Evolutionary conservation across 257 asterid genomes (phyloP).

Genomic region (Cynanchum wilfordii): DNA sequence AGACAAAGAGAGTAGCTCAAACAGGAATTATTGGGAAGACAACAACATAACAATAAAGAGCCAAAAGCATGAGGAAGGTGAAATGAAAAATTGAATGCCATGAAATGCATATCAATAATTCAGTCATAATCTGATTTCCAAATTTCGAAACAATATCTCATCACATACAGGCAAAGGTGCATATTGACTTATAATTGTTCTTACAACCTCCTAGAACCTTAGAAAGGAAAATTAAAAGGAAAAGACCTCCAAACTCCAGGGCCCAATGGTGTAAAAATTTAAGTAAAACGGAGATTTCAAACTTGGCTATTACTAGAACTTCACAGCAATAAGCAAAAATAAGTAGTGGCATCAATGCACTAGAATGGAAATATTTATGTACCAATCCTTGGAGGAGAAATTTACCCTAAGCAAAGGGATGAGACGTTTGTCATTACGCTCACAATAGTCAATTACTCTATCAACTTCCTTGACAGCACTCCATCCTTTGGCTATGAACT

Average conservation of each 20-base stretch:
- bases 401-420: slow-evolving; percentile 69
- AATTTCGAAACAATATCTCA: background rate
- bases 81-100: background rate
- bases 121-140: background rate
- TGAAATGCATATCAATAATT: background rate
- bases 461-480: slow-evolving; percentile 88
- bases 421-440: slow-evolving; percentile 71
- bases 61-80: background rate
- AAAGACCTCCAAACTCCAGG: background rate
- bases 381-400: slow-evolving; percentile 12
- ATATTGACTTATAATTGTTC: background rate
- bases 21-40: background rate
- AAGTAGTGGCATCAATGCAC: background rate
- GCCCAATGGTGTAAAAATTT: background rate
- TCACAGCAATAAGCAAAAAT: background rate
- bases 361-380: background rate
- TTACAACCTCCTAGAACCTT: background rate
- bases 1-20: background rate
- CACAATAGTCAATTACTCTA: slow-evolving; percentile 84
- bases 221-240: too few relatives aligned
- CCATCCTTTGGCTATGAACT: slow-evolving; percentile 83
- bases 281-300: background rate
- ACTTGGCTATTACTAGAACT: background rate
- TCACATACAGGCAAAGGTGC: background rate
- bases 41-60: background rate